Percentiles rank a stretch among this genome's conserved stretches.
Conservation (phyloP, 2,329 filamentous ascomycete genomes). For the Nemania sp. region DNA sequence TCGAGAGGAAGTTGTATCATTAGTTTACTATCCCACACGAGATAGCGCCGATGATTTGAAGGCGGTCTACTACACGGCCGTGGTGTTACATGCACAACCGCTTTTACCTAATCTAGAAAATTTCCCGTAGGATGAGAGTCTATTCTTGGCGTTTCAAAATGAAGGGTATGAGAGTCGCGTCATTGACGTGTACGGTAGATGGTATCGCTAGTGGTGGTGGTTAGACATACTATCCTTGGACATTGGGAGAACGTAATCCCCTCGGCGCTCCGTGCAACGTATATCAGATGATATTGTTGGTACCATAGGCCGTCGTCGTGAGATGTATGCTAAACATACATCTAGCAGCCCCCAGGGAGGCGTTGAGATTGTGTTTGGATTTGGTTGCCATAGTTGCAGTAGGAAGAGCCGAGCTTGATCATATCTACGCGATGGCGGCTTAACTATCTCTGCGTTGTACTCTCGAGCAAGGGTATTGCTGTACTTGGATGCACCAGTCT, state of each 20-base stretch:
- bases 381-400: not conserved
- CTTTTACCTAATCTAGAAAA: not conserved
- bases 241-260: not conserved
- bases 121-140: not conserved
- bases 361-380: not conserved
- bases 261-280: not conserved
- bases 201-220: not conserved
- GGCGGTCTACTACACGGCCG: not conserved
- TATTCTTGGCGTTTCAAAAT: not conserved
- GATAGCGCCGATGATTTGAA: no score
- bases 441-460: conserved; percentile 7
- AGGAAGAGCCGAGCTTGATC: not conserved
- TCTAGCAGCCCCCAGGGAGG: not conserved
- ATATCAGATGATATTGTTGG: not conserved
- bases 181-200: not conserved
- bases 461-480: conserved; percentile 9
- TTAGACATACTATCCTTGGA: not conserved
- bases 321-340: not conserved
- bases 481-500: not conserved
- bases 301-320: not conserved
- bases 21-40: not conserved
- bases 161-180: not conserved
- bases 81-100: not conserved
- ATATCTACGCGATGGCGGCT: conserved; percentile 1
- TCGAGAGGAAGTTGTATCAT: not conserved